Evolutionary conservation across 306 rosid species (phyloP).

Genomic region (Gastrolobium villosum): DNA sequence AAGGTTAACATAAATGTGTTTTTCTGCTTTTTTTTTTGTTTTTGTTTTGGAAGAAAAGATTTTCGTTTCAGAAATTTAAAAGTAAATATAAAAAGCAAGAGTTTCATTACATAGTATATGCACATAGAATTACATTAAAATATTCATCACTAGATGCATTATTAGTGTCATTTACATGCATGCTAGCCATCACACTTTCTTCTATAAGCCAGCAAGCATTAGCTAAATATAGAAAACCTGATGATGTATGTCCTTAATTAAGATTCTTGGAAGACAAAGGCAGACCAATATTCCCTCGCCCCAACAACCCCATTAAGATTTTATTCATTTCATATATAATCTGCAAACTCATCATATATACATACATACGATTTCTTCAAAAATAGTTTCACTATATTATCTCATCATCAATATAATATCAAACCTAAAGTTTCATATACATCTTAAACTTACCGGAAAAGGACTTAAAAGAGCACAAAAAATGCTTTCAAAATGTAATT

Average conservation of each 20-base stretch:
- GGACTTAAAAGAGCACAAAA: conserved; percentile 53
- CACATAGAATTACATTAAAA: conserved; percentile 13
- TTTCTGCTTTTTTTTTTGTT: neutral
- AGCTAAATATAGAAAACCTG: conserved; percentile 51
- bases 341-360: conserved; percentile 40
- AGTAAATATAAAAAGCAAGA: neutral
- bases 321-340: neutral
- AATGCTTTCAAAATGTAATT: conserved; percentile 53
- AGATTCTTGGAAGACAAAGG: conserved; percentile 49
- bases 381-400: conserved; percentile 44
- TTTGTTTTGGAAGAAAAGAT: neutral
- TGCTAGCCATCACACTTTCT: conserved; percentile 34
- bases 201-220: conserved; percentile 18
- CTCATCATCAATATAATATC: conserved; percentile 56
- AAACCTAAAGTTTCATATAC: conserved; percentile 63
- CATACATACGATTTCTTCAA: conserved; percentile 43
- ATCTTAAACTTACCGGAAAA: conserved; percentile 52
- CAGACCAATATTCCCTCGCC: conserved; percentile 51
- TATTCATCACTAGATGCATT: conserved; percentile 34
- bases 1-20: neutral
- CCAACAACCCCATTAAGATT: conserved; percentile 55
- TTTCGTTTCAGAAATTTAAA: neutral
- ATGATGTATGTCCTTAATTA: conserved; percentile 41
- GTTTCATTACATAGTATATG: neutral
- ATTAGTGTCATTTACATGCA: conserved; percentile 39